These are phyloP conservation scores for Chaetomium olivaceum DNA, from an alignment of 2,329 filamentous ascomycete species.

Conservation along the genomic window DNA sequence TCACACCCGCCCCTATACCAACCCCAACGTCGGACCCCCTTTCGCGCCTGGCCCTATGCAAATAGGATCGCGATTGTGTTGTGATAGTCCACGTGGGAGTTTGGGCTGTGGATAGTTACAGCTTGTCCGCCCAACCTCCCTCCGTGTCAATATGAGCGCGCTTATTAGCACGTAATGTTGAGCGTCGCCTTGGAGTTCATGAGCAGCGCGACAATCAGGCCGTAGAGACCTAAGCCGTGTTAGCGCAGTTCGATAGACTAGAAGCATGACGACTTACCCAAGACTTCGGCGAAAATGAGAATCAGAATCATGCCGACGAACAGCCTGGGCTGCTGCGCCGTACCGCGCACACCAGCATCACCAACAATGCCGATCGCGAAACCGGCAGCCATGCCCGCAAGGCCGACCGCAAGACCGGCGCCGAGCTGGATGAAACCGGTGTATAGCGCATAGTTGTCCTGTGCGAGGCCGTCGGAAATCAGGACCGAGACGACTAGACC, in stretches of 20 bases:
- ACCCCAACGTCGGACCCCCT: slow-evolving; percentile 15
- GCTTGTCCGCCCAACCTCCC: slow-evolving; percentile 41
- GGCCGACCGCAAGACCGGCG: slow-evolving; percentile 78
- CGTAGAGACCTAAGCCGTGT: slow-evolving; percentile 77
- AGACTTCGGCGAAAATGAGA: slow-evolving; percentile 99
- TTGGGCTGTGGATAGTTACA: slow-evolving; percentile 34
- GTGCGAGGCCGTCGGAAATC: slow-evolving; percentile 76
- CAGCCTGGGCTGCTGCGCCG: slow-evolving; percentile 77
- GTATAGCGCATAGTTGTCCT: slow-evolving; percentile 68
- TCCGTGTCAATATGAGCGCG: slow-evolving; percentile 26
- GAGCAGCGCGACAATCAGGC: slow-evolving; percentile 95
- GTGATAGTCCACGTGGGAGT: slow-evolving; percentile 27
- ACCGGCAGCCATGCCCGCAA: slow-evolving; percentile 79
- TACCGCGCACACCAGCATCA: slow-evolving; percentile 85
- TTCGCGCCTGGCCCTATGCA: slow-evolving; percentile 2
- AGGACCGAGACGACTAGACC: slow-evolving; percentile 85
- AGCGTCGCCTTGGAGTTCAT: slow-evolving; percentile 94
- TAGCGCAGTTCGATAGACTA: neutral
- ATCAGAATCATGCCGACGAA: slow-evolving; percentile 98
- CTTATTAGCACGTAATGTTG: slow-evolving; percentile 61
- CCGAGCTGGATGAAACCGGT: slow-evolving; percentile 85
- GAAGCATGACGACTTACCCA: slow-evolving; percentile 64
- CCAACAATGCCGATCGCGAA: slow-evolving; percentile 87
- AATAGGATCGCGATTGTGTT: slow-evolving; percentile 24
- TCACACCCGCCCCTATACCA: slow-evolving; percentile 13